A percentile compares a stretch with the other conserved stretches of the same genome.
Evolutionary conservation across 306 rosid genomes (phyloP).

Genomic region (Vigna mungo): DNA sequence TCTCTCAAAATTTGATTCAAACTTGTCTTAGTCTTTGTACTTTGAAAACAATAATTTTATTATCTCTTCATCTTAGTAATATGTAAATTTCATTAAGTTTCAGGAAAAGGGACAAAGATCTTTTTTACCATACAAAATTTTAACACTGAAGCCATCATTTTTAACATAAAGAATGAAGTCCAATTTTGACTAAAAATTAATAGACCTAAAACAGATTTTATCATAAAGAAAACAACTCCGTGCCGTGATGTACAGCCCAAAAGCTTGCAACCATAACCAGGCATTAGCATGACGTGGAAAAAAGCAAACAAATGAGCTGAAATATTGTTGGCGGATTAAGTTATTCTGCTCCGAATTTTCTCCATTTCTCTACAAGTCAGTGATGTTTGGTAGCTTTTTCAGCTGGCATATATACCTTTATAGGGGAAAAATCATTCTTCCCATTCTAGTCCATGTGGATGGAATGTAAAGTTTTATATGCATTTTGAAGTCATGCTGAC

Average conservation of each 20-base stretch:
- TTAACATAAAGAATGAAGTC: no score
- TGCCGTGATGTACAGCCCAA: neutral
- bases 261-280: slow-evolving; percentile 24
- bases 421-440: slow-evolving; percentile 23
- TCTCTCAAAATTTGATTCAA: neutral
- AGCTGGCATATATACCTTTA: slow-evolving; percentile 41
- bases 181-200: neutral
- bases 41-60: no score
- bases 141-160: no score
- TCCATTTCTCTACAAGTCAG: slow-evolving; percentile 34
- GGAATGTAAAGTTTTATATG: neutral
- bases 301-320: slow-evolving; percentile 37
- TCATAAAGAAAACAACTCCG: neutral
- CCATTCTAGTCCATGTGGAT: neutral
- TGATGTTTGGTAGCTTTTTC: slow-evolving; percentile 15
- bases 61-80: no score
- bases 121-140: no score
- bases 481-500: slow-evolving; percentile 1
- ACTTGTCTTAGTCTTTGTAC: no score
- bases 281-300: slow-evolving; percentile 34
- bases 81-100: no score
- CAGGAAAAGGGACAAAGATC: no score
- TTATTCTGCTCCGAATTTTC: neutral
- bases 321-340: neutral
- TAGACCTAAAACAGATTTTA: neutral